Evolutionary conservation across 2,329 filamentous ascomycete genomes (phyloP), one percentile per base, ranked within the genome.

Genomic region (Colletotrichum simmondsii): DNA sequence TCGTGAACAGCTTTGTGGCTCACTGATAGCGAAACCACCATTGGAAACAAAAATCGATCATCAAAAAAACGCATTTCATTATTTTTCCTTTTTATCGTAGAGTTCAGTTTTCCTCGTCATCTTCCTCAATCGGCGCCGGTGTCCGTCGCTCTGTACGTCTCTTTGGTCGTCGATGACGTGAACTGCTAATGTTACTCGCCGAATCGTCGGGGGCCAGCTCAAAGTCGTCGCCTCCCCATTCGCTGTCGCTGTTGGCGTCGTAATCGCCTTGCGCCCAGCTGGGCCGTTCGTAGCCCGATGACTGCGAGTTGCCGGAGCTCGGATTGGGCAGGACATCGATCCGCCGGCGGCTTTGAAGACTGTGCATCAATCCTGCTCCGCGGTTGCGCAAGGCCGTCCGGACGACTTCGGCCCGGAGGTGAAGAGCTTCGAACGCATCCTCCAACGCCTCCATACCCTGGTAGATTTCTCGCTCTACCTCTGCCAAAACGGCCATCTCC

Each of bases 391-490:
- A 87, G 1, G 92, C 90, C 26, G 90, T 92, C 5, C 96, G 92
- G 19, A 98, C 94, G 22, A 87, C 83, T 83, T 98, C 95, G 2
- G 96, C 96, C 78, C 92, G 93, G 76, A 91, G 89, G 80, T 98
- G 96, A n/a, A 98, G 87, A 32, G 91, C 91, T 84, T 98, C 96
- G 77, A 98, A 98, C 0, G 95, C 95, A 79, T 98, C 95, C 82
- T 98, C 96, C 28, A 98, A 89, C 0, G 92, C 92, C 83, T 98
- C 96, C 96, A 98, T 98, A 74, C 95, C 94, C 42, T 91, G 89
- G 83, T 96, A 98, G 71, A 98, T 97, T 79, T 98, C 95, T 7
- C 95, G 91, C 83, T 98, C 96, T 52, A 98, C 92, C 83, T 98
- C 96, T 8, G 95, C 95, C 6, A 98, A 88, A 1, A 94, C 93